These are phyloP conservation scores for Amanita molliuscula DNA, from an alignment of 768 basidiomycete genomes.

Conservation along the genomic window DNA sequence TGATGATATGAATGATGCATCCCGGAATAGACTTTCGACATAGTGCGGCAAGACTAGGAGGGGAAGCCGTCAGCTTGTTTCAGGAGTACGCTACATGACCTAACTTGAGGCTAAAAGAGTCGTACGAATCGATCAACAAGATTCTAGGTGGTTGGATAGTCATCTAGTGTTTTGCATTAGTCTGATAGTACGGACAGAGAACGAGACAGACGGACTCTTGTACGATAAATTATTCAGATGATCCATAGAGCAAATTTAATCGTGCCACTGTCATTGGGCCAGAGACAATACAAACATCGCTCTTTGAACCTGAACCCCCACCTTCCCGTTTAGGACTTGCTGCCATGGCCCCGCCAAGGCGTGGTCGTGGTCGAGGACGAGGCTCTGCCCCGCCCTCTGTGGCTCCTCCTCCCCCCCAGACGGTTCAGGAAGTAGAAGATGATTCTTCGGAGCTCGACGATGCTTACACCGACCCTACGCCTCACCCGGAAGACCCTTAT, in stretches of 20 bases:
- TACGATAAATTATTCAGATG: neutral
- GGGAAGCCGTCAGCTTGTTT: neutral
- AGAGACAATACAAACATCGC: neutral
- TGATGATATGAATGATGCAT: slow-evolving; percentile 57
- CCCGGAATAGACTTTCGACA: slow-evolving; percentile 53
- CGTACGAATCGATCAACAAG: slow-evolving; percentile 74
- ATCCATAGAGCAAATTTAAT: neutral
- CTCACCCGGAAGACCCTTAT: no score
- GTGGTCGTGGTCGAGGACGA: no score
- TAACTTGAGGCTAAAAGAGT: slow-evolving; percentile 84
- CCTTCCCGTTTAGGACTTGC: no score
- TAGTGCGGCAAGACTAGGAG: slow-evolving; percentile 57
- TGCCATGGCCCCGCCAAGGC: no score
- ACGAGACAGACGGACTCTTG: neutral
- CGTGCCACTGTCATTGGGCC: neutral
- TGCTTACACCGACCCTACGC: no score
- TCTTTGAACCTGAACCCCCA: no score
- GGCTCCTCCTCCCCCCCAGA: no score
- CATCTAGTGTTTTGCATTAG: slow-evolving; percentile 11
- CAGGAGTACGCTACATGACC: slow-evolving; percentile 15
- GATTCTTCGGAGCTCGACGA: no score
- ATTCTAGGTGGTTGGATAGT: slow-evolving; percentile 36
- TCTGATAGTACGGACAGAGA: neutral
- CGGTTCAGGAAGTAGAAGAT: no score
- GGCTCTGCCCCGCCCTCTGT: no score